Conservation (phyloP, 2,329 filamentous ascomycete genomes). For the Nakataea oryzae region DNA sequence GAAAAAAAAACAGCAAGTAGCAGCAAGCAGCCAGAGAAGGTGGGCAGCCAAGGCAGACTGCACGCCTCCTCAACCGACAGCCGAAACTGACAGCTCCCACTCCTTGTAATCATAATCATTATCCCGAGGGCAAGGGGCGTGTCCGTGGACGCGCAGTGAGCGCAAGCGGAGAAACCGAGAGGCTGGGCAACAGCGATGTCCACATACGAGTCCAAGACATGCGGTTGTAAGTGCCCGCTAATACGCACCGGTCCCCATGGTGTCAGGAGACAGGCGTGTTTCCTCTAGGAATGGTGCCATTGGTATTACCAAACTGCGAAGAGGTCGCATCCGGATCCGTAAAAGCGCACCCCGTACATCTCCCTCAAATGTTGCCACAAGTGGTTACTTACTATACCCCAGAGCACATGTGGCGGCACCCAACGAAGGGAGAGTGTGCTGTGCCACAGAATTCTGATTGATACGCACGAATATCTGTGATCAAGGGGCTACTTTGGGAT, state of each 20-base stretch:
- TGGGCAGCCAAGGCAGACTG: neutral
- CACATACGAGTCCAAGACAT: neutral
- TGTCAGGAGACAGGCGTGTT: neutral
- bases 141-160: neutral
- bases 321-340: neutral
- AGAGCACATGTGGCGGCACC: neutral
- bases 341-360: neutral
- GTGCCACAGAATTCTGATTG: neutral
- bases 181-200: neutral
- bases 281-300: neutral
- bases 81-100: neutral
- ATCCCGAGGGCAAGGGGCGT: neutral
- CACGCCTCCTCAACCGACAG: neutral
- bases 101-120: neutral
- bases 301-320: neutral
- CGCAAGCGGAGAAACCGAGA: neutral
- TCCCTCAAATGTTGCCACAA: neutral
- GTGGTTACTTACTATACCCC: neutral
- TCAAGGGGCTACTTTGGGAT: neutral
- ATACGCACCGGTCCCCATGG: neutral
- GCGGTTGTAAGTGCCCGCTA: neutral
- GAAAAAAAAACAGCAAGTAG: neutral
- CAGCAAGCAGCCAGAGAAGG: neutral
- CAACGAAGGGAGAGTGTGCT: neutral
- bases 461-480: neutral